Conservation (phyloP, 371 early-diverging fungal species). For the Syncephalastrum racemosum region DNA sequence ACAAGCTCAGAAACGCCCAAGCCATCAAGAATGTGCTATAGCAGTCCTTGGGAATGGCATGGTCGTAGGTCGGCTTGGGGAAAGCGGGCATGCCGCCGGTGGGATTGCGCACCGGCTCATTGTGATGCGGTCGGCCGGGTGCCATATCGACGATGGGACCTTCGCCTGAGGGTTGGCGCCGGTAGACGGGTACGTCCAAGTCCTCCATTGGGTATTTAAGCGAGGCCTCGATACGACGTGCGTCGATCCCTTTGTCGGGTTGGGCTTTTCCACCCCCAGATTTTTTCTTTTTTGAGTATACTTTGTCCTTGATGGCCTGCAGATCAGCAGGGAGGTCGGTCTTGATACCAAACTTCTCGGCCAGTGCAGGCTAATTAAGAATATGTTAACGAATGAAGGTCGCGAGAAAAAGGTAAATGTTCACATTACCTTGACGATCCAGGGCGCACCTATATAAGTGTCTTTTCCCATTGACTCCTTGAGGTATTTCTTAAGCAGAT, state of each 20-base stretch:
- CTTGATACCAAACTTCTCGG: slow-evolving; percentile 50
- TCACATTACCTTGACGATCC: slow-evolving; percentile 61
- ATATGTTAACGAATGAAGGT: background rate
- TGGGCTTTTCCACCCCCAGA: slow-evolving; percentile 6
- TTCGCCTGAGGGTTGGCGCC: slow-evolving; percentile 29
- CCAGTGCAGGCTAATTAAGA: slow-evolving; percentile 30
- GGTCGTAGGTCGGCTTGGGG: slow-evolving; percentile 21
- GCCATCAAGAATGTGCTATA: slow-evolving; percentile 44
- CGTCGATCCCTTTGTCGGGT: slow-evolving; percentile 9
- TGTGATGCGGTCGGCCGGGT: slow-evolving; percentile 22
- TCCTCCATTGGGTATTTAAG: slow-evolving; percentile 67
- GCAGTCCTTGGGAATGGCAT: slow-evolving; percentile 29
- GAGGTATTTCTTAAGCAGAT: slow-evolving; percentile 67
- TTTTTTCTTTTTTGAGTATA: slow-evolving; percentile 2
- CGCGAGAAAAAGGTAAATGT: background rate
- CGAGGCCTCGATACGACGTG: slow-evolving; percentile 31
- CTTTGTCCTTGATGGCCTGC: slow-evolving; percentile 38
- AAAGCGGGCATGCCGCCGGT: slow-evolving; percentile 29
- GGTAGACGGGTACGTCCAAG: slow-evolving; percentile 46
- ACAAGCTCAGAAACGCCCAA: slow-evolving; percentile 45
- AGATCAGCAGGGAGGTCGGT: slow-evolving; percentile 49
- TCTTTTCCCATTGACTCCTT: slow-evolving; percentile 68
- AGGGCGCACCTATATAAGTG: slow-evolving; percentile 71
- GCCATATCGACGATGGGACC: slow-evolving; percentile 36
- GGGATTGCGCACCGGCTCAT: slow-evolving; percentile 23